Conservation (phyloP, 208 protist genomes). For the Trypanosoma platydactyli region DNA sequence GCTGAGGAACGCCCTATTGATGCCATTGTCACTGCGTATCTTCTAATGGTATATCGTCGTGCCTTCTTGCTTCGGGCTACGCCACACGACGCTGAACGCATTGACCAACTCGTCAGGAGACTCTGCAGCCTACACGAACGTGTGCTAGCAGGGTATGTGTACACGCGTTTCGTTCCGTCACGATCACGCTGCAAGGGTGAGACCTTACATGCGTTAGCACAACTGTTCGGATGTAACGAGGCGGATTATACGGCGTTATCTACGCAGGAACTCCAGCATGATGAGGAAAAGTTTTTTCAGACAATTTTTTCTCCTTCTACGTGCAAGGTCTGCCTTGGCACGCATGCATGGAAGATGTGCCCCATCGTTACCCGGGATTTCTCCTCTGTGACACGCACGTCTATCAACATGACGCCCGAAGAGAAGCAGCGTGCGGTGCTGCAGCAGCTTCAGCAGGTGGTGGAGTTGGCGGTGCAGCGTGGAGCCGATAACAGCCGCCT, state of each 20-base stretch:
- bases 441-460: constrained; percentile 42
- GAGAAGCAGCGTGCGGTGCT: constrained; percentile 75
- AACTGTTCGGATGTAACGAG: constrained; percentile 31
- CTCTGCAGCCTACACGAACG: constrained; percentile 74
- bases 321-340: constrained; percentile 80
- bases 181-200: constrained; percentile 35
- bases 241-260: constrained; percentile 27
- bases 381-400: constrained; percentile 22
- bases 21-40: constrained; percentile 72
- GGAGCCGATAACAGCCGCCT: constrained; percentile 34
- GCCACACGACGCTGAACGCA: constrained; percentile 67
- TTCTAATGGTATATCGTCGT: constrained; percentile 84
- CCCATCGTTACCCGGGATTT: constrained; percentile 88
- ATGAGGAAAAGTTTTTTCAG: constrained; percentile 55
- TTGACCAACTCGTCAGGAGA: constrained; percentile 55
- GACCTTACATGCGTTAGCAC: constrained; percentile 32
- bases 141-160: constrained; percentile 81
- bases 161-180: constrained; percentile 65
- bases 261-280: constrained; percentile 27
- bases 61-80: constrained; percentile 68
- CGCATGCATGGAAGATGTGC: constrained; percentile 66
- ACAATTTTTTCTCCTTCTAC: constrained; percentile 64
- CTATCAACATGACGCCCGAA: constrained; percentile 67
- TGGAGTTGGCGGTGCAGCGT: constrained; percentile 37
- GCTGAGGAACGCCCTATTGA: constrained; percentile 56